Base-by-base conservation (phyloP, 192 early-diverging fungal species). In the Backusella tarrabulga region DNA sequence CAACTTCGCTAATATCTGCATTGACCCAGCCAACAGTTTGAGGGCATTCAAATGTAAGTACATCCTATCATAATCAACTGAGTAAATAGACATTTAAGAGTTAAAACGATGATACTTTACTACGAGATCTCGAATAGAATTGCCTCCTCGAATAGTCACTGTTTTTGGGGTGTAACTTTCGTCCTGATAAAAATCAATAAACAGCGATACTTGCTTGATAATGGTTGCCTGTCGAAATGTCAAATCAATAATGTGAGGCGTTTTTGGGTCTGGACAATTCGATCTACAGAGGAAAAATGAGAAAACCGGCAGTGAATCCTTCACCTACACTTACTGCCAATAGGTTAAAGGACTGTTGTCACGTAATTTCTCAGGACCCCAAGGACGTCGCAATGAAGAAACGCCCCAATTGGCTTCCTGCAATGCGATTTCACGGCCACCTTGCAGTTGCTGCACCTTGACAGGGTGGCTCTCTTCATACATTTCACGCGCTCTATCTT, bases 101-200 rank as follows among this genome's bases (percentile, higher is more conserved):
- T 11, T 70, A 26, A 23, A 19, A 41, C 3, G 2, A 17, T 21
- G 26, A 4, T 34, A 34, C 15, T 50, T 52, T 85, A 85, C 86
- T 68, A 91, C 87, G 36, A 95, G 85, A 75, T 94, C 93, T 40
- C 89, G 85, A 35, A 84, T 76, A 32, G 83, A 83, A 63, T 87
- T 93, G 12, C 96, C 96, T 2, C 89, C 91, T 34, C 89, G 81
- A 5, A 97, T 81, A 40, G 85, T 84, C 19, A 97, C 83, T 36
- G 78, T 69, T 35, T 83, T 80, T 7, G 96, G 95, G 0, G 93
- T 93, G 80, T 97, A 97, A 73, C 88, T 91, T 81, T 96, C 95
- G 73, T 97, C 96, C 78, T 93, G 88, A 66, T 87, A 87, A 70
- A 76, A 90, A 81, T 97, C 93, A 50, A 93, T 73, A 76, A 91